Evolutionary conservation across 139 green algal genomes (phyloP).

Genomic region (Diplosphaera chodatii): DNA sequence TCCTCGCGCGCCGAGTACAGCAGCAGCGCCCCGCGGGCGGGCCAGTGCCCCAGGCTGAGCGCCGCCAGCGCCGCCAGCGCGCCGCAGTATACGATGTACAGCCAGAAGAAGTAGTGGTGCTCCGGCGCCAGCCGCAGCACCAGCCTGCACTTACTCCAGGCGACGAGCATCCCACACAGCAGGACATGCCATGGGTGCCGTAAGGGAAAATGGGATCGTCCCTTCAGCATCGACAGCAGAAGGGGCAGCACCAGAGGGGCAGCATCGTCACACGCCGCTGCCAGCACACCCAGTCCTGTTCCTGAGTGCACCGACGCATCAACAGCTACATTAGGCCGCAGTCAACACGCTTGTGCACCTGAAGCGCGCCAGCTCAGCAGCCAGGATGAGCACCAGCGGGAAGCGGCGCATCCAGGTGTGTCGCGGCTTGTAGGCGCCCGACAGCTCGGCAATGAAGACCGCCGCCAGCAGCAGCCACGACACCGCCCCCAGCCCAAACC

Average conservation of each 20-base stretch:
- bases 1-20: neutral
- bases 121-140: constrained; percentile 13
- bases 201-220: too few species aligned
- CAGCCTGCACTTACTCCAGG: too few species aligned
- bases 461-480: constrained; percentile 8
- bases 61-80: constrained; percentile 14
- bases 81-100: constrained; percentile 15
- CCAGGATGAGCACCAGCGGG: constrained; percentile 18
- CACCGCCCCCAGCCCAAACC: constrained; percentile 3
- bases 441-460: constrained; percentile 10
- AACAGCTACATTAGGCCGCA: too few species aligned
- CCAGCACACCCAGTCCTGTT: too few species aligned
- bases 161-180: too few species aligned
- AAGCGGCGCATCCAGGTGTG: constrained; percentile 22
- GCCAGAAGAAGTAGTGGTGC: constrained; percentile 25
- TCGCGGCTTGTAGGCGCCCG: constrained; percentile 1
- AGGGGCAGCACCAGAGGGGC: too few species aligned
- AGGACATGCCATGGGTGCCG: too few species aligned
- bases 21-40: constrained; percentile 2
- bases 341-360: too few species aligned
- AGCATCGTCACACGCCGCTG: too few species aligned
- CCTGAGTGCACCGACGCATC: too few species aligned
- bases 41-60: constrained; percentile 11
- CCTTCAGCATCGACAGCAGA: too few species aligned
- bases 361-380: constrained; percentile 6